Base-by-base conservation (phyloP, 2,329 filamentous ascomycete genomes). In the Penicillium sp. region DNA sequence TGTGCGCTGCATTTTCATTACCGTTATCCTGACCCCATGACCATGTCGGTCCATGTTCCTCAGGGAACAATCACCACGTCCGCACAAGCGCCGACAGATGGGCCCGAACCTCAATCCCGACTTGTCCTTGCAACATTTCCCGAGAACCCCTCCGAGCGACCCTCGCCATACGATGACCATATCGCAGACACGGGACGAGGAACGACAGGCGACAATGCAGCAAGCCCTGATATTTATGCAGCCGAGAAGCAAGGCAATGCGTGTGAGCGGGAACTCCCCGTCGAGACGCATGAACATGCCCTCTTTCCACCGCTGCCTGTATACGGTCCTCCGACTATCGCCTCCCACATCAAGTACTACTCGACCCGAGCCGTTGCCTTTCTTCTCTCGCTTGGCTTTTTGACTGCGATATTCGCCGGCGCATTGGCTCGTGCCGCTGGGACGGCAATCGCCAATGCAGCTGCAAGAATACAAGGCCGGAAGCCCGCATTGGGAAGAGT, bases 301-400 rank as follows among this genome's bases (percentile, higher is more conserved):
- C 16, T 96, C 5, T 97, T 97, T 65, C 92, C 92, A 6, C 90
- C 91, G 2, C 75, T 96, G 9, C 92, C 92, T 0, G 79, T 91
- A 0, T 96, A 96, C 67, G 90, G 90, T 0, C 89, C 91, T 0
- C 87, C 92, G 0, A 88, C 89, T 0, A 53, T 84, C 0, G 58
- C 88, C n/a, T 83, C 87, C 50, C 81, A 85, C 35, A 35, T 92
- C 1, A 88, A 93, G 64, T 90, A 86, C 70, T 74, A 82, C 33
- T 77, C 82, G 16, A 89, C 95, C 60, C 83, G 88, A 10, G 64
- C 84, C 1, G 83, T 87, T 0, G 92, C 92, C 0, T 89, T 90
- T 59, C 83, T 92, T 39, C 79, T 96, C 0, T 96, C 92, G 40
- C 79, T 96, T 0, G 82, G 83, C 1, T 96, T 97, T 66, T 82